phyloP scores from a whole-genome alignment of 495 filamentous ascomycete species.

The Ramalina intermedia region DNA sequence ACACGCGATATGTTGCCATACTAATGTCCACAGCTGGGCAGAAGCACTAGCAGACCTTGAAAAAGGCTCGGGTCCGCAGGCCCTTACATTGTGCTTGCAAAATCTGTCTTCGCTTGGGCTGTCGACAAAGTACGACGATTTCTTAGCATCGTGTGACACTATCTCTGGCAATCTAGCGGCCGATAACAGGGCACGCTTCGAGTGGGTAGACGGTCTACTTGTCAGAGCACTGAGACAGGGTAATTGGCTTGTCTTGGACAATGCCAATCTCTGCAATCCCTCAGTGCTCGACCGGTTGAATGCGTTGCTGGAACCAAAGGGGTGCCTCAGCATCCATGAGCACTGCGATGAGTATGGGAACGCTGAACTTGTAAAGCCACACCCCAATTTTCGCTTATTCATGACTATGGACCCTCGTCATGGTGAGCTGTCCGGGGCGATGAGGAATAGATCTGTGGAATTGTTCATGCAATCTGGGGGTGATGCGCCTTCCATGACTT shows the following conservation, averaged over 20 bases:
- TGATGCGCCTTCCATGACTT: conserved; percentile 14
- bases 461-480: conserved; percentile 47
- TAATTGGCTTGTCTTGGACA: conserved; percentile 87
- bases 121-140: conserved; percentile 18
- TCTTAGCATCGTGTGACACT: conserved; percentile 17
- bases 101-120: not conserved
- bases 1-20: too few relatives aligned
- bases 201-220: conserved; percentile 90
- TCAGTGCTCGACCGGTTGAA: conserved; percentile 93
- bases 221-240: conserved; percentile 76
- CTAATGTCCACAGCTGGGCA: too few relatives aligned
- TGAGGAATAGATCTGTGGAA: conserved; percentile 91
- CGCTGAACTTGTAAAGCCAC: conserved; percentile 63
- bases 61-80: too few relatives aligned
- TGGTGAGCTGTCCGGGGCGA: conserved; percentile 88
- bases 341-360: conserved; percentile 72
- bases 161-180: conserved; percentile 26
- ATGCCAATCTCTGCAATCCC: conserved; percentile 89
- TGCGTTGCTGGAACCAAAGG: conserved; percentile 82
- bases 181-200: conserved; percentile 59
- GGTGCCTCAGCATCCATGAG: conserved; percentile 78
- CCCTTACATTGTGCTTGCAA: too few relatives aligned
- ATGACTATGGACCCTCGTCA: conserved; percentile 86
- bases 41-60: too few relatives aligned
- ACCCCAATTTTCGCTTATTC: conserved; percentile 83